Evolutionary conservation across 371 early-diverging fungal species (phyloP), one percentile per base, ranked within the genome.

Genomic region (Quaeritorhiza haematococci): DNA sequence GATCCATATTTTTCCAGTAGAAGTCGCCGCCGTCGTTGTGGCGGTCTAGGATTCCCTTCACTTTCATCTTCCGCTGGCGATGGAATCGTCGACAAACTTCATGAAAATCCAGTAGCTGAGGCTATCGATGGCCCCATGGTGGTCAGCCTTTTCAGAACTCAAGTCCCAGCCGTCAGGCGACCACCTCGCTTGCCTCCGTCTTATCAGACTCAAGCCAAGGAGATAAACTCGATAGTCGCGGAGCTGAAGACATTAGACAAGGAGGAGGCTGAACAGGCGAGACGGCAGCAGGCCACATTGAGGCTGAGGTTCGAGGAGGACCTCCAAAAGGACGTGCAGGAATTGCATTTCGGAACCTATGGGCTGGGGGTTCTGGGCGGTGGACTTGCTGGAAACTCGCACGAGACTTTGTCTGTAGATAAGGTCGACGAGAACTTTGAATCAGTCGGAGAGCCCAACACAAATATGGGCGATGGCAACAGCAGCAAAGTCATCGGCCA

Each of bases 41-140:
- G 6, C 15, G 2, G 53, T 50, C 33, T 45, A 33, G 7, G 59
- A 59, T n/a, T n/a, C n/a, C 45, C 53, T 49, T 21, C 54, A 17
- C 32, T 7, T 24, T 2, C 6, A n/a, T n/a, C n/a, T n/a, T n/a
- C n/a, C n/a, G n/a, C n/a, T n/a, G n/a, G n/a, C n/a, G n/a, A n/a
- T n/a, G n/a, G n/a, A n/a, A n/a, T n/a, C n/a, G 13, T 10, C 13
- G 52, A 13, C 58, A 38, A 41, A 6, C n/a, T n/a, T n/a, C 64
- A 72, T 49, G 13, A 27, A 10, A 69, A 73, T 56, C 59, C 73
- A 3, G 63, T 73, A 10, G 73, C 69, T 0, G 67, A 64, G 2
- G 73, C 69, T 5, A 73, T 73, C 21, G 73, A 69, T 43, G 52
- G 45, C 6, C 69, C 73, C 0, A 59, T 33, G 27, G 53, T 72